Base-by-base conservation (phyloP, 2,329 filamentous ascomycete species). In the Rutstroemia sp. region DNA sequence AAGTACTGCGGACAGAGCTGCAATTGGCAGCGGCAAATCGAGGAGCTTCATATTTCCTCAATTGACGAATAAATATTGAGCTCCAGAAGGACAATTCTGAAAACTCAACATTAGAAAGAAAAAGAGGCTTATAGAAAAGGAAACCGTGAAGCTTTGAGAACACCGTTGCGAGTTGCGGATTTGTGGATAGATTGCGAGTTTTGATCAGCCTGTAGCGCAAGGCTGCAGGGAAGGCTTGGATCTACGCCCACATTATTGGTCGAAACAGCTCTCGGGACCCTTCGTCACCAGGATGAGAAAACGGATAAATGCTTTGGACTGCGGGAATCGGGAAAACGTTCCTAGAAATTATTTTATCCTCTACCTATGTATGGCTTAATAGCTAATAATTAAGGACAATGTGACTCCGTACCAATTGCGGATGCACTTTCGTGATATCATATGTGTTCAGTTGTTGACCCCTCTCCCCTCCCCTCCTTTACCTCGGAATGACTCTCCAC, bases 11-110 rank as follows among this genome's bases (percentile, higher is more conserved):
- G 60, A 59, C 56, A 64, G 47, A 56, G 61, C 59, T 30, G 60
- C 57, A 21, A 60, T 56, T 16, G 56, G 56, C 50, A 54, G 46
- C 21, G 53, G 58, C 42, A 57, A 41, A 54, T 44, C 54, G 30
- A 49, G 44, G 51, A 63, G 48, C 58, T 56, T 58, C 65, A 67
- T 68, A 16, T 49, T 56, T 50, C 21, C 50, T 51, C 58, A 63
- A 58, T 62, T 54, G 48, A 19, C 54, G 52, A 46, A 39, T 25
- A 48, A 41, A 23, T 9, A 25, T 41, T 37, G 25, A 48, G 51
- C 12, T 48, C 42, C 51, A 48, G 51, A 27, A 39, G 17, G 16
- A 9, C n/a, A 38, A 48, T 41, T 37, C 51, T 48, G 51, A 59
- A 57, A 64, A 63, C 65, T 64, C 59, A 59, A 63, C 38, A 55